phyloP scores from a whole-genome alignment of 768 basidiomycete species.

The Suillus occidentalis region DNA sequence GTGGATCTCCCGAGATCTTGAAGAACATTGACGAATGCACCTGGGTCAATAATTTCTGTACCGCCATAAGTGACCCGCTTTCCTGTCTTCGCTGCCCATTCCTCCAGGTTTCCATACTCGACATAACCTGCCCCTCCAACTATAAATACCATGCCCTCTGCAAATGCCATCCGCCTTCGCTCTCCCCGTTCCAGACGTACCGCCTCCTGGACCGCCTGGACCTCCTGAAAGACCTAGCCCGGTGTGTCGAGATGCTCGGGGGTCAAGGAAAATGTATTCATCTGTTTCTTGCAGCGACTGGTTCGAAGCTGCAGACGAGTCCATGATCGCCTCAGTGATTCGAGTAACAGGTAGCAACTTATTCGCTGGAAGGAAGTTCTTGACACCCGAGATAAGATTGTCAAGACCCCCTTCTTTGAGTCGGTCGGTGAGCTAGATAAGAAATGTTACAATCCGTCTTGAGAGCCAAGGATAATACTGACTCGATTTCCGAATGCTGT shows the following conservation, averaged over 20 bases:
- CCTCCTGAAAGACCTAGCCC: constrained; percentile 48
- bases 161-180: constrained; percentile 71
- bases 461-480: constrained; percentile 23
- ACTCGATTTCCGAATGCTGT: constrained; percentile 89
- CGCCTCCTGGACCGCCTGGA: constrained; percentile 45
- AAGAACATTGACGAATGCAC: constrained; percentile 75
- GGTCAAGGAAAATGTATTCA: constrained; percentile 93
- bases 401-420: constrained; percentile 96
- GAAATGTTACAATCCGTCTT: constrained; percentile 4
- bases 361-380: constrained; percentile 94
- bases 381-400: constrained; percentile 95
- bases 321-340: constrained; percentile 95
- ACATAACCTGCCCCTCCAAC: constrained; percentile 98
- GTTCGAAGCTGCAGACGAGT: constrained; percentile 90
- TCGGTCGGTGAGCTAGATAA: constrained; percentile 78
- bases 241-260: constrained; percentile 67
- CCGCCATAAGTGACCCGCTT: constrained; percentile 92
- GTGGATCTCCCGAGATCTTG: constrained; percentile 56
- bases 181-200: constrained; percentile 36
- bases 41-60: constrained; percentile 92
- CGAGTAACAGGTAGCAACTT: constrained; percentile 92
- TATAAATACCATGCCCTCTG: constrained; percentile 88
- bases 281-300: constrained; percentile 96
- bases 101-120: constrained; percentile 94
- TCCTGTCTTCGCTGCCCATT: constrained; percentile 84